Conservation (phyloP, 2,329 filamentous ascomycete species). For the Apiospora koreana region DNA sequence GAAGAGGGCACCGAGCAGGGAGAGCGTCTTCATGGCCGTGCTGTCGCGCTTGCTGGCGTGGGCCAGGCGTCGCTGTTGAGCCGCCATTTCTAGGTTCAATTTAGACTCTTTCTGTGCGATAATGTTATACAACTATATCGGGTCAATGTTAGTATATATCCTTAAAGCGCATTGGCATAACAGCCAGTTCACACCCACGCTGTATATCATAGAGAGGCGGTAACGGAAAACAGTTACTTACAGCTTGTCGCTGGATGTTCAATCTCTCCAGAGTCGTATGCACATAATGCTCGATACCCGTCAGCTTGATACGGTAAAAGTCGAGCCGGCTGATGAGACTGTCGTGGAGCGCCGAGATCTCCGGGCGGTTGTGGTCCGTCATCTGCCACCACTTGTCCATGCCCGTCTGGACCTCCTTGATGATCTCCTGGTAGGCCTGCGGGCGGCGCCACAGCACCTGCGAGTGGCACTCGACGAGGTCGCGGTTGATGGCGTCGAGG, state of each 20-base stretch:
- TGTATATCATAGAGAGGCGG: background rate
- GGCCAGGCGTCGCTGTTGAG: constrained; percentile 59
- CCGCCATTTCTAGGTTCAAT: constrained; percentile 63
- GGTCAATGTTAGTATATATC: background rate
- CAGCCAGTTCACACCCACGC: background rate
- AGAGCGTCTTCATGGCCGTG: constrained; percentile 66
- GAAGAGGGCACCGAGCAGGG: constrained; percentile 63
- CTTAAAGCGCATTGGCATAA: background rate
- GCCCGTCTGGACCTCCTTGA: constrained; percentile 48
- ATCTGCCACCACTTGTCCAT: constrained; percentile 45
- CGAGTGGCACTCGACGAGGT: constrained; percentile 64
- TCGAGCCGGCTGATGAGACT: constrained; percentile 56
- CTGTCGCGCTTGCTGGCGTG: constrained; percentile 63
- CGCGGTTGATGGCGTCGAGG: constrained; percentile 60
- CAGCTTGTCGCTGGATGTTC: constrained; percentile 62
- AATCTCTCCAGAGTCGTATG: constrained; percentile 62
- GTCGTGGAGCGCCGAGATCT: constrained; percentile 42
- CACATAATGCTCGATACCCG: constrained; percentile 63
- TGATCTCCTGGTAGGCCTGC: constrained; percentile 59
- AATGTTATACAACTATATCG: constrained; percentile 61
- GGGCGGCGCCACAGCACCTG: constrained; percentile 65
- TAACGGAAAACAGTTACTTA: constrained; percentile 34
- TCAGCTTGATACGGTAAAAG: constrained; percentile 62
- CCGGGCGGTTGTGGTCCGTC: constrained; percentile 22
- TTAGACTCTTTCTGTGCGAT: constrained; percentile 66